These are phyloP conservation scores for Pseudogymnoascus sp. DNA, from an alignment of 2,329 filamentous ascomycete genomes.

Conservation along the genomic window DNA sequence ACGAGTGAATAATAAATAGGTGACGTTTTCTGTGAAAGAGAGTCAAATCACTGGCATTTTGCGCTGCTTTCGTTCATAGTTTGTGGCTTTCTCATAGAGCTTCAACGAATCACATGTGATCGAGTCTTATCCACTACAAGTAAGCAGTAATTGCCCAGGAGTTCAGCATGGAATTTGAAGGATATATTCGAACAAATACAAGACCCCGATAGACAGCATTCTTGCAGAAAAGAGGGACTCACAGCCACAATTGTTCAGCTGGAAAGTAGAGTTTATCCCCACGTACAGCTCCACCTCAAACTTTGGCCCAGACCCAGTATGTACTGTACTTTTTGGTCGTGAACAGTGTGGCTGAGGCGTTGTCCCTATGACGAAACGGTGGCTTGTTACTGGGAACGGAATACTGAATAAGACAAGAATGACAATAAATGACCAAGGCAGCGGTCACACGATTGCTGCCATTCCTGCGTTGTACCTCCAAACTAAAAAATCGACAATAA, in stretches of 20 bases:
- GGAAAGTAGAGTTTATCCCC: background rate
- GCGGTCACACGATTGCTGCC: background rate
- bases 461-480: background rate
- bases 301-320: background rate
- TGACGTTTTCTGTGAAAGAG: background rate
- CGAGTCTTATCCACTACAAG: background rate
- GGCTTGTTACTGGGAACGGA: constrained; percentile 7
- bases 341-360: background rate
- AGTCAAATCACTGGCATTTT: background rate
- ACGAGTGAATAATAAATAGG: background rate
- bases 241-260: constrained; percentile 1
- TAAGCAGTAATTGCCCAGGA: background rate
- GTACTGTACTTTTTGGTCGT: background rate
- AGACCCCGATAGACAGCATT: background rate
- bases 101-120: background rate
- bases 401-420: constrained; percentile 7
- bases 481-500: background rate
- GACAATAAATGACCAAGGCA: constrained; percentile 4
- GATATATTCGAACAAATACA: background rate
- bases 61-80: background rate
- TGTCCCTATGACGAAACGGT: constrained; percentile 2
- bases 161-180: too few species aligned
- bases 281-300: background rate
- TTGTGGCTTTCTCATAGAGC: background rate
- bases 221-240: background rate